Evolutionary conservation across 2,329 filamentous ascomycete species (phyloP).

Genomic region (Cladosporium sp.): DNA sequence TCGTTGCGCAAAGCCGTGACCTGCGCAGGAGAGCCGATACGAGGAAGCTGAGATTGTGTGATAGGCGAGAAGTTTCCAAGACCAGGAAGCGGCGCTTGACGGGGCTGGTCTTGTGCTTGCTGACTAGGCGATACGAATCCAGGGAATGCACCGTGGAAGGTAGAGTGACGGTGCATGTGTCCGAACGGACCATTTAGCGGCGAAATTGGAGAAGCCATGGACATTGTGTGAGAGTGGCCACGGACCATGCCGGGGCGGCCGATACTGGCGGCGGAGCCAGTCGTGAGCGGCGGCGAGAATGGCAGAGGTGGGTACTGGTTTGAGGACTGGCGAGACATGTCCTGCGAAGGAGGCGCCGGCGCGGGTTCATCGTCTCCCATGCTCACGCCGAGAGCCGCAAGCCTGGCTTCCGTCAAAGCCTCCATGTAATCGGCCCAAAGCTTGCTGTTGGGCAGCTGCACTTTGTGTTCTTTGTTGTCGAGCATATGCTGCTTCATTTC

Average conservation of each 20-base stretch:
- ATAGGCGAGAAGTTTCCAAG: constrained; percentile 16
- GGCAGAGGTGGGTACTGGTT: constrained; percentile 68
- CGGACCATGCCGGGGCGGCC: constrained; percentile 27
- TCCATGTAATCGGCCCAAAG: constrained; percentile 75
- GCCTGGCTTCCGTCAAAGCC: constrained; percentile 80
- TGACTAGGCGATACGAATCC: constrained; percentile 5
- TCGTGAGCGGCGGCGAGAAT: constrained; percentile 77
- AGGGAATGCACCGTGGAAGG: constrained; percentile 35
- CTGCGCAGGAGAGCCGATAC: constrained; percentile 40
- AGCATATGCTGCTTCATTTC: constrained; percentile 41
- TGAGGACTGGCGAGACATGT: constrained; percentile 66
- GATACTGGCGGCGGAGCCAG: constrained; percentile 69
- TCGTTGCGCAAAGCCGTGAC: constrained; percentile 30
- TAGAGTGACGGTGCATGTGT: constrained; percentile 66
- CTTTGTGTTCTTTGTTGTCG: constrained; percentile 49
- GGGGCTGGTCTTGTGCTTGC: constrained; percentile 11
- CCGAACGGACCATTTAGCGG: constrained; percentile 52
- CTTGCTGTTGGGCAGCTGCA: constrained; percentile 65
- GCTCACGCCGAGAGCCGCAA: constrained; percentile 83
- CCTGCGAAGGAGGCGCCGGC: constrained; percentile 39
- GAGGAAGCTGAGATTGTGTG: constrained; percentile 27
- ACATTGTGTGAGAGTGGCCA: constrained; percentile 47
- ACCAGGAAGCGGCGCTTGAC: constrained; percentile 12
- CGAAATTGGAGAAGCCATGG: constrained; percentile 66
- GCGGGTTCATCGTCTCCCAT: constrained; percentile 63